Base-by-base conservation (phyloP, 148 eudicot species). In the Rhododendron henanense region DNA sequence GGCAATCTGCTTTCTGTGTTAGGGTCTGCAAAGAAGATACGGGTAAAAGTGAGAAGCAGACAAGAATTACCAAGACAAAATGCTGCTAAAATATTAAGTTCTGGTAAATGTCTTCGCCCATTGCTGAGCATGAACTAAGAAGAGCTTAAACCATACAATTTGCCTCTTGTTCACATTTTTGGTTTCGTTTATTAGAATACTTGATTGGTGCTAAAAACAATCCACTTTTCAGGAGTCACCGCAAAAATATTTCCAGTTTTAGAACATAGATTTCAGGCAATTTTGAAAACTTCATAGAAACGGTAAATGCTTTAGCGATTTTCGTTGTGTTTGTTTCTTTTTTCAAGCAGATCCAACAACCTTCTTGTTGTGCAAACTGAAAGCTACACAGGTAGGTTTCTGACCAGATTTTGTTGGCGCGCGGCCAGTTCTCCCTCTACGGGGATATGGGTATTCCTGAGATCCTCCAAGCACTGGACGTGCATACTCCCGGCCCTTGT, bases 381-480 rank as follows among this genome's bases (percentile, higher is more conserved):
- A 59, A 23, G 47, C 10, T 57, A 25, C 14, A 51, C n/a, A 86
- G 10, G 21, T 55, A 2, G 31, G 25, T 44, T 59, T 85, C 91
- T 88, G 28, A 95, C 98, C 97, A 41, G 89, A 45, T 87, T 89
- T 91, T 55, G 94, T 93, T 18, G 96, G 93, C 76, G 87, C 63
- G 7, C 98, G 93, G 74, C 96, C 95, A 9, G 99, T 94, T 89
- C 91, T 87, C 75, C 90, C 95, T 91, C 98, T 88, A n/a, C 98
- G 93, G 48, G 99, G 99, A 83, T 96, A 96, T 50, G 99, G 98
- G 82, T 90, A 91, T 47, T 93, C 87, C 83, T 69, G 65, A 6
- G 94, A 89, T 28, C 99, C 99, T 61, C 99, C 99, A 33, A 96
- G 95, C 37, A 91, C 95, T 10, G 99, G 99, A 11, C 98, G 99